Evolutionary conservation across 2,329 filamentous ascomycete species (phyloP), one percentile per base, ranked within the genome.

Genomic region (Colletotrichum musae): DNA sequence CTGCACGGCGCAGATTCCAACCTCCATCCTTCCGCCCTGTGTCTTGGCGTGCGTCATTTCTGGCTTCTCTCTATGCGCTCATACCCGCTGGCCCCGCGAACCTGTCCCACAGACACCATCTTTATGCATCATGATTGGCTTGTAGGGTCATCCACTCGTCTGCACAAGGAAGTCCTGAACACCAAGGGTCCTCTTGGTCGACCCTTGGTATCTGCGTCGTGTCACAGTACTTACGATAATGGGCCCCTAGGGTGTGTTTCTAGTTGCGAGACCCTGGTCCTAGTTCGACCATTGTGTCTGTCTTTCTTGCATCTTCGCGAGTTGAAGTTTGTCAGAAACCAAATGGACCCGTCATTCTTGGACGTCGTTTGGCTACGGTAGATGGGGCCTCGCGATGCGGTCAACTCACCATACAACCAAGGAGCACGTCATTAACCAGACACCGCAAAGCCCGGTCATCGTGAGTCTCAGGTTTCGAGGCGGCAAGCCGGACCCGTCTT

Each of bases 11-110:
- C 61, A 51, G 41, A 57, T 16, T 50, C 15, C 43, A 39, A 43
- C 32, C 15, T n/a, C 26, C 54, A 47, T 26, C 39, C 26, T 18
- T 52, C 10, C 10, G 18, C n/a, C 3, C 7, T 15, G 6, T 21
- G 7, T 56, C 66, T 69, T 66, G 66, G 66, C 62, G 51, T 66
- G 43, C 66, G 66, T 69, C 66, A 69, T 66, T 36, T 6, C 59
- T 18, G 24, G n/a, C 16, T 57, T 13, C 18, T 51, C 16, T n/a
- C 50, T 18, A 60, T 60, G 62, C 66, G 43, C 26, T 7, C 16
- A 57, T 62, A 15, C 61, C 56, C 66, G 16, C 26, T 18, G 10
- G 61, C 54, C 53, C 65, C 66, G 43, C 50, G 66, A 59, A 66
- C 62, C 62, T 50, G 65, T 69, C 43, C 50, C n/a, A 13, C 41